Conservation (phyloP, 1,284 basidiomycete genomes). For the Neonothopanus nambi region DNA sequence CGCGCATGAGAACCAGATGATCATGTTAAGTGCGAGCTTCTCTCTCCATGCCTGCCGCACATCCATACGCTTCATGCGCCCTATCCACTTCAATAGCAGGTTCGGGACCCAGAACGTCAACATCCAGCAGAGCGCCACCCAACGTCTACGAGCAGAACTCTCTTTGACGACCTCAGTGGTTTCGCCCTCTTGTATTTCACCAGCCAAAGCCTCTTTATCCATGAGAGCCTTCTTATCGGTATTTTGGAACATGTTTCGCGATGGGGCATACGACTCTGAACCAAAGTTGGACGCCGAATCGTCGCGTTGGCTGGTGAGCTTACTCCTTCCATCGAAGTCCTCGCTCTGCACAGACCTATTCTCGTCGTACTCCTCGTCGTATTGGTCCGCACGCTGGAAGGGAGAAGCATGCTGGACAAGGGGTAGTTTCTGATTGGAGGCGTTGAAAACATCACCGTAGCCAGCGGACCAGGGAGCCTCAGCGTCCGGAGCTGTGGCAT, state of each 20-base stretch:
- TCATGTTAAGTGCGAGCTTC: constrained; percentile 92
- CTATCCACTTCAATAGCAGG: constrained; percentile 67
- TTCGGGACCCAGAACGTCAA: constrained; percentile 92
- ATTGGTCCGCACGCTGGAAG: constrained; percentile 68
- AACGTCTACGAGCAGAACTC: constrained; percentile 76
- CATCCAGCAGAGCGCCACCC: constrained; percentile 89
- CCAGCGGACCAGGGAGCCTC: constrained; percentile 47
- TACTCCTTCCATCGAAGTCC: constrained; percentile 74
- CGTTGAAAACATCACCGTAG: constrained; percentile 52
- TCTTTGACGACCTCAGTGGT: constrained; percentile 87
- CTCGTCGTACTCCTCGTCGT: constrained; percentile 81
- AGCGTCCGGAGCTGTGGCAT: constrained; percentile 43
- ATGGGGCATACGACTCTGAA: constrained; percentile 90
- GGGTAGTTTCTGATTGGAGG: constrained; percentile 63
- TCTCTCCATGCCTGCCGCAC: constrained; percentile 97
- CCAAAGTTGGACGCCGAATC: constrained; percentile 80
- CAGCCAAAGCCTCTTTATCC: constrained; percentile 80
- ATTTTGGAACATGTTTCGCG: constrained; percentile 91
- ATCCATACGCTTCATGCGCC: constrained; percentile 92
- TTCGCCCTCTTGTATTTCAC: constrained; percentile 82
- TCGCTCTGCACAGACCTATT: constrained; percentile 74
- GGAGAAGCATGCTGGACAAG: constrained; percentile 81
- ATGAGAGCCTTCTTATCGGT: constrained; percentile 70
- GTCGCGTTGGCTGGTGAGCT: constrained; percentile 73
- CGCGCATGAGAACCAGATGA: constrained; percentile 94